phyloP scores from a whole-genome alignment of 2,329 filamentous ascomycete species.

The Ceratocystiopsis sp. region DNA sequence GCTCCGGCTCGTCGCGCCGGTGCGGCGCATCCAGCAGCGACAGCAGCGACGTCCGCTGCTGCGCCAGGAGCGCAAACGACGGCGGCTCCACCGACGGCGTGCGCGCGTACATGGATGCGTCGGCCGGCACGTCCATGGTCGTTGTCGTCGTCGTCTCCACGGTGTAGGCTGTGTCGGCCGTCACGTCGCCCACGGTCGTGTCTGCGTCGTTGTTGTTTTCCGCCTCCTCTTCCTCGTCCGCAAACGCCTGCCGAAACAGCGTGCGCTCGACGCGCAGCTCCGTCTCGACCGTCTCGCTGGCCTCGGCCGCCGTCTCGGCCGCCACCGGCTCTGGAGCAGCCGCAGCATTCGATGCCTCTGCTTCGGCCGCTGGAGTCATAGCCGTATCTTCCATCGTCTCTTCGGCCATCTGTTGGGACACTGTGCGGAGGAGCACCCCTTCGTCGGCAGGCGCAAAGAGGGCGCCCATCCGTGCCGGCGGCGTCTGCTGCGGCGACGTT shows the following conservation, averaged over 20 bases:
- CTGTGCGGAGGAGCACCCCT: conserved; percentile 45
- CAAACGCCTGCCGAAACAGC: too few relatives aligned
- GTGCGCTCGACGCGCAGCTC: background rate
- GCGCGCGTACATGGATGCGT: conserved; percentile 28
- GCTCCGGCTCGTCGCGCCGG: conserved; percentile 19
- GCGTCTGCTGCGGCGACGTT: background rate
- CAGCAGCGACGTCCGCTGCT: conserved; percentile 39
- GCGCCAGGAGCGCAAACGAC: conserved; percentile 34
- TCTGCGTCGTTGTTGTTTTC: too few relatives aligned
- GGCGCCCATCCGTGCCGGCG: conserved; percentile 25
- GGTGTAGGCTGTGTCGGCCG: background rate
- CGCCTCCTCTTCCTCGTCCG: too few relatives aligned
- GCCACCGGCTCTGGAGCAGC: conserved; percentile 11
- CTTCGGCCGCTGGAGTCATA: conserved; percentile 13
- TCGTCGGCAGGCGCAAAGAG: conserved; percentile 45
- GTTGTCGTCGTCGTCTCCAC: conserved; percentile 5
- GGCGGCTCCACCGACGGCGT: conserved; percentile 48
- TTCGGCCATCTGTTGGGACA: conserved; percentile 35
- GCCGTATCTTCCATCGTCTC: conserved; percentile 21
- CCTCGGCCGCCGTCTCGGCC: conserved; percentile 5
- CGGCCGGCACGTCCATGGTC: too few relatives aligned
- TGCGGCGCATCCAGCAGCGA: conserved; percentile 43
- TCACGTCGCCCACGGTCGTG: too few relatives aligned
- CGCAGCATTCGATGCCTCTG: conserved; percentile 6
- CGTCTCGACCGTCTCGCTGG: background rate